Conservation (phyloP, 768 basidiomycete genomes). For the Sarcodon sp. region DNA sequence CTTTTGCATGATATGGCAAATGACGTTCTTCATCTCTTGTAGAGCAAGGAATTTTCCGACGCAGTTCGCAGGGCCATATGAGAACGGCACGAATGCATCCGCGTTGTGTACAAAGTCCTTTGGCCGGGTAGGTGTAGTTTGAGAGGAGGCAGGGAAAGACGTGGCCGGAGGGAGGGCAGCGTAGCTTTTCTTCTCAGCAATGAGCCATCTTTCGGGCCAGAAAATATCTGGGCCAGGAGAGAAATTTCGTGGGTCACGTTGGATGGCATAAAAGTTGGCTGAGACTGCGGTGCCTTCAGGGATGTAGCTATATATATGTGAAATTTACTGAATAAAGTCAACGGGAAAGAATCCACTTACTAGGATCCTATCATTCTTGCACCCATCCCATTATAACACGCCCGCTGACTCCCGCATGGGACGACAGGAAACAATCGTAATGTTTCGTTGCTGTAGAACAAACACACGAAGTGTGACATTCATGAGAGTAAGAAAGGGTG, state of each 20-base stretch:
- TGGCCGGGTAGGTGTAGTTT: too few relatives aligned
- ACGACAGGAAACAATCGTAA: slow-evolving; percentile 32
- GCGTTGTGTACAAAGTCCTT: slow-evolving; percentile 13
- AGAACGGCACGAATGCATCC: slow-evolving; percentile 31
- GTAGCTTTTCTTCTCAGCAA: background rate
- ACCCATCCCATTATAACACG: slow-evolving; percentile 9
- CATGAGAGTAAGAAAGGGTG: too few relatives aligned
- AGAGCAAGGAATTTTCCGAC: slow-evolving; percentile 30
- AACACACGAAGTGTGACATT: too few relatives aligned
- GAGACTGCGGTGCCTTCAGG: background rate
- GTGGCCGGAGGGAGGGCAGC: too few relatives aligned
- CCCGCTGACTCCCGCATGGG: slow-evolving; percentile 23
- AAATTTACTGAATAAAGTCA: background rate
- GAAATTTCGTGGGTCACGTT: background rate
- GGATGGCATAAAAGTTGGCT: background rate
- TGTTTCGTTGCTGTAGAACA: slow-evolving; percentile 23
- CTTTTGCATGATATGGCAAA: slow-evolving; percentile 24
- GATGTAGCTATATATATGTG: background rate
- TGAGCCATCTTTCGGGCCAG: background rate
- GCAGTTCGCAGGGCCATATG: slow-evolving; percentile 29
- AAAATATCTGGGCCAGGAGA: background rate
- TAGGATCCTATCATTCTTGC: slow-evolving; percentile 19
- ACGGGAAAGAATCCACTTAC: slow-evolving; percentile 10
- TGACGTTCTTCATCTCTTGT: slow-evolving; percentile 27
- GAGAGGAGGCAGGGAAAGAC: background rate